phyloP scores from a whole-genome alignment of 805 yeast genomes.

The Naumovozyma dairenensis region DNA sequence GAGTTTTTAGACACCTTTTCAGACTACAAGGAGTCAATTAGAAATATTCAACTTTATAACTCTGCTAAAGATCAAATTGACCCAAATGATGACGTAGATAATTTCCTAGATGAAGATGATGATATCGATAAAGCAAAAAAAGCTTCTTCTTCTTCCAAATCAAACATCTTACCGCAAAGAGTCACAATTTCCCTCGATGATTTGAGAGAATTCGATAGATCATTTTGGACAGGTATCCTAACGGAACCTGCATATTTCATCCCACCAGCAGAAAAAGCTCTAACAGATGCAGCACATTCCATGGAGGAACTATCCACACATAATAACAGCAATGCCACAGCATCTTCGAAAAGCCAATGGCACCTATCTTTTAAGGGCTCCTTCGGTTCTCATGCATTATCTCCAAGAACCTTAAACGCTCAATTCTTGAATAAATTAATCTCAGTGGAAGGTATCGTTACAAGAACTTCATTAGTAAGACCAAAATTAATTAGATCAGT shows the following conservation, averaged over 20 bases:
- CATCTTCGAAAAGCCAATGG: conserved; percentile 38
- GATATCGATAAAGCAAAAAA: conserved; percentile 9
- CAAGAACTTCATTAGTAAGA: conserved; percentile 83
- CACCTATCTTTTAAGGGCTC: conserved; percentile 81
- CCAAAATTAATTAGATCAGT: conserved; percentile 89
- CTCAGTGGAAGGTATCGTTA: conserved; percentile 89
- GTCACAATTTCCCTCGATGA: conserved; percentile 76
- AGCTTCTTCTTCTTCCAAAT: conserved; percentile 3
- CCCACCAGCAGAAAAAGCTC: conserved; percentile 83
- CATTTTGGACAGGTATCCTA: conserved; percentile 68
- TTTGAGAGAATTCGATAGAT: conserved; percentile 69
- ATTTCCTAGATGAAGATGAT: conserved; percentile 6
- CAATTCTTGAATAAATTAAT: conserved; percentile 69
- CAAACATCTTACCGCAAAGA: conserved; percentile 32
- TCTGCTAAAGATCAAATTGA: conserved; percentile 27
- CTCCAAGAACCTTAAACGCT: conserved; percentile 81
- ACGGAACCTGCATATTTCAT: conserved; percentile 71
- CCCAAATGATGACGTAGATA: conserved; percentile 9
- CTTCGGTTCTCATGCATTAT: conserved; percentile 77
- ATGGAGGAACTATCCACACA: conserved; percentile 31
- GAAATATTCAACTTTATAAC: conserved; percentile 60
- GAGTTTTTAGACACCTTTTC: conserved; percentile 69
- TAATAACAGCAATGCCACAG: conserved; percentile 46
- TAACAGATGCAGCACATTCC: conserved; percentile 68
- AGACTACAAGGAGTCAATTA: conserved; percentile 60